Evolutionary conservation across 1,139 yeast species (phyloP).

Genomic region (Suhomyces maxii): DNA sequence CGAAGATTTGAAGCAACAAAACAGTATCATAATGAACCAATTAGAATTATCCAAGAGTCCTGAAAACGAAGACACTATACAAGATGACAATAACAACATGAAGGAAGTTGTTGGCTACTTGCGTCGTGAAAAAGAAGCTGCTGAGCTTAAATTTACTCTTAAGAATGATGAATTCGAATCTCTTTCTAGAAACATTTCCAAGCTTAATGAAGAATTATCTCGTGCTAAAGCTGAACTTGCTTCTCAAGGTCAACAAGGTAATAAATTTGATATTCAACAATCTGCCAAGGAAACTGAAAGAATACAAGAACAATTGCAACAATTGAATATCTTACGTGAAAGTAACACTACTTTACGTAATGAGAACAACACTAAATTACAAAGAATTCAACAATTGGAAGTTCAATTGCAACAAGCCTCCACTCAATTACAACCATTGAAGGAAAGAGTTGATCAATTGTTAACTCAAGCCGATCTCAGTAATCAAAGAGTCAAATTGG

Average conservation of each 20-base stretch:
- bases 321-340: conserved; percentile 69
- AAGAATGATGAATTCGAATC: conserved; percentile 50
- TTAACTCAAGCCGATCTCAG: conserved; percentile 29
- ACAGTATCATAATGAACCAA: conserved; percentile 67
- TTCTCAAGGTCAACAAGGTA: background rate
- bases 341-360: conserved; percentile 67
- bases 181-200: conserved; percentile 43
- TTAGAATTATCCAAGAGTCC: conserved; percentile 47
- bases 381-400: conserved; percentile 26
- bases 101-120: conserved; percentile 62
- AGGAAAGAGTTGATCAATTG: conserved; percentile 22
- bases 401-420: conserved; percentile 18
- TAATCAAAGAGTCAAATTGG: conserved; percentile 33
- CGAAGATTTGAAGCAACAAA: conserved; percentile 64
- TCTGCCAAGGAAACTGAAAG: conserved; percentile 51
- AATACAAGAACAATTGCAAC: conserved; percentile 61
- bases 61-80: conserved; percentile 14
- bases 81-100: conserved; percentile 22
- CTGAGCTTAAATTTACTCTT: conserved; percentile 58
- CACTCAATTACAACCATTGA: conserved; percentile 23
- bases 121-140: conserved; percentile 75
- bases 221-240: conserved; percentile 45
- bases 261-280: conserved; percentile 33
- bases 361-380: conserved; percentile 38
- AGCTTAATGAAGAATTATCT: conserved; percentile 44